Evolutionary conservation across 2,329 filamentous ascomycete species (phyloP).

Genomic region (Xylaria sp.): DNA sequence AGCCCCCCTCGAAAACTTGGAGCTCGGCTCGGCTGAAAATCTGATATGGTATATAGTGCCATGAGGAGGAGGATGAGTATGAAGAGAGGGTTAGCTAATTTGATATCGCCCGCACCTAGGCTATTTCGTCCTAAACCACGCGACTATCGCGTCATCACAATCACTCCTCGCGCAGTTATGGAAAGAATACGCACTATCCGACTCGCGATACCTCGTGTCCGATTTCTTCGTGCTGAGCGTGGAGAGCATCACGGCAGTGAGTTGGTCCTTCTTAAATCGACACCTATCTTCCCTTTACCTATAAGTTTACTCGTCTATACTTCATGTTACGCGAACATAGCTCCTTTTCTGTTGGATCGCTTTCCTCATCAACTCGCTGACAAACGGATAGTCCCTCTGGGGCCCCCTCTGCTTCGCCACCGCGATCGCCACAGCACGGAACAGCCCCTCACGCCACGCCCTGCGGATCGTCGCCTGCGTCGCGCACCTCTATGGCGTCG

Average conservation of each 20-base stretch:
- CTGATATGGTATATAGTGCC: background rate
- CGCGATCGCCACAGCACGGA: slow-evolving; percentile 57
- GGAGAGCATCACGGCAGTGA: slow-evolving; percentile 82
- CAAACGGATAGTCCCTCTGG: slow-evolving; percentile 61
- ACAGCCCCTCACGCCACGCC: slow-evolving; percentile 60
- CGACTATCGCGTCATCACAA: slow-evolving; percentile 72
- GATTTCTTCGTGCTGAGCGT: slow-evolving; percentile 89
- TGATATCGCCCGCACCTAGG: slow-evolving; percentile 54
- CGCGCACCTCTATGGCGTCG: slow-evolving; percentile 70
- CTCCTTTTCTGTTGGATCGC: slow-evolving; percentile 1
- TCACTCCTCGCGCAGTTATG: slow-evolving; percentile 85
- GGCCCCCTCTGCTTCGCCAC: slow-evolving; percentile 67
- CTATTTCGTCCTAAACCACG: slow-evolving; percentile 80
- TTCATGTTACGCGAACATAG: no score
- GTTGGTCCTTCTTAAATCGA: background rate
- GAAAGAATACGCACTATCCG: slow-evolving; percentile 91
- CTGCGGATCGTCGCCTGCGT: slow-evolving; percentile 63
- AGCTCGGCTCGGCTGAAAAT: background rate
- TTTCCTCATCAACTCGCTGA: background rate
- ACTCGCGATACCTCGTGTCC: slow-evolving; percentile 85
- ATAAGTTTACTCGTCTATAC: background rate
- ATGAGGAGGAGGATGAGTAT: background rate
- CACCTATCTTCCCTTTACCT: no score
- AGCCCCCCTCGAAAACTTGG: background rate
- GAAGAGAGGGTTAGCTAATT: background rate